Evolutionary conservation across 306 rosid species (phyloP).

Genomic region (Inga oerstediana): DNA sequence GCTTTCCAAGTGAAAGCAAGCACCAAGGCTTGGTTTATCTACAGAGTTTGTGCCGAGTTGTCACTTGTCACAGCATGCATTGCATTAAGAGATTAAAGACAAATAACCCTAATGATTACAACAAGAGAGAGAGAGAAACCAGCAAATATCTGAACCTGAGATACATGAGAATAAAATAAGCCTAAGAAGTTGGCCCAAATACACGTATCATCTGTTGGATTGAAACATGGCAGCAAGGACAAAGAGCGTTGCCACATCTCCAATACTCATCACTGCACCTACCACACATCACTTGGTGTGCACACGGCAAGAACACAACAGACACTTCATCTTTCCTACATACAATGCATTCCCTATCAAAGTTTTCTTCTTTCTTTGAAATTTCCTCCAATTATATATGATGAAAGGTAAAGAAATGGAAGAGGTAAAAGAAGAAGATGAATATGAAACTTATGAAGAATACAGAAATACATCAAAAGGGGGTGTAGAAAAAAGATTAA

Average conservation of each 20-base stretch:
- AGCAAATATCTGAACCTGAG: not conserved
- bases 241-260: constrained; percentile 64
- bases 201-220: constrained; percentile 88
- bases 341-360: constrained; percentile 72
- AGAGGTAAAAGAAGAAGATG: too few relatives aligned
- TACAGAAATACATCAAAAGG: too few relatives aligned
- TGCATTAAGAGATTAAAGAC: constrained; percentile 29
- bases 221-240: constrained; percentile 82
- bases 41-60: constrained; percentile 25
- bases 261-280: constrained; percentile 79
- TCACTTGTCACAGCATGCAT: constrained; percentile 31
- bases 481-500: too few relatives aligned
- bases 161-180: not conserved
- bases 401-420: too few relatives aligned
- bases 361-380: constrained; percentile 61
- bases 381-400: constrained; percentile 58
- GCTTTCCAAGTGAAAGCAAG: constrained; percentile 18
- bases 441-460: too few relatives aligned
- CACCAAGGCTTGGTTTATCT: constrained; percentile 42
- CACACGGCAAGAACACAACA: constrained; percentile 91
- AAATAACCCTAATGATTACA: constrained; percentile 5
- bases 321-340: constrained; percentile 87
- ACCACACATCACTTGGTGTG: constrained; percentile 90
- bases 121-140: not conserved
- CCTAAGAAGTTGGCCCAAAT: constrained; percentile 87